A percentile compares a stretch with the other conserved stretches of the same genome.
phyloP scores from a whole-genome alignment of 1,284 basidiomycete species.

The Afroboletus lepidellus region DNA sequence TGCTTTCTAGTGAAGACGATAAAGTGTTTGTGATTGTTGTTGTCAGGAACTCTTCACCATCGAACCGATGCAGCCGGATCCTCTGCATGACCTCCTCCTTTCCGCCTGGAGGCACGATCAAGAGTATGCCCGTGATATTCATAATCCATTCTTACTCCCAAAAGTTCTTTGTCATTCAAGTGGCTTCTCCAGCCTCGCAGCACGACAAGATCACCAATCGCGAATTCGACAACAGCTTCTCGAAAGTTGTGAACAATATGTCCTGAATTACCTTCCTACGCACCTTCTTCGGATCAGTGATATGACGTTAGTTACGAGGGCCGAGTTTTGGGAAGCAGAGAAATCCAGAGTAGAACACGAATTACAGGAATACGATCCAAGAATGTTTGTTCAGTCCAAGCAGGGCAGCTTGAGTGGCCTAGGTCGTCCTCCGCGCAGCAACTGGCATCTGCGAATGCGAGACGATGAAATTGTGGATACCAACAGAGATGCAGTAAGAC shows the following conservation, averaged over 20 bases:
- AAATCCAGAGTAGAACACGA: neutral
- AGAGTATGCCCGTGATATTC: neutral
- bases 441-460: neutral
- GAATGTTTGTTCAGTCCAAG: neutral
- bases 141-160: constrained; percentile 2
- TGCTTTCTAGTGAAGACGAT: too few species aligned
- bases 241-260: constrained; percentile 16
- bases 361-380: neutral
- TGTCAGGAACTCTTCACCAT: neutral
- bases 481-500: neutral
- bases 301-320: constrained; percentile 9
- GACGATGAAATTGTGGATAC: constrained; percentile 5
- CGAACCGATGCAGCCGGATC: neutral
- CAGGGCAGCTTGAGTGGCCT: neutral
- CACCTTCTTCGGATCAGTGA: constrained; percentile 13
- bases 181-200: neutral
- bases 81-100: constrained; percentile 9
- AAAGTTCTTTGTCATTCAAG: constrained; percentile 13
- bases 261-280: constrained; percentile 16
- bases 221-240: constrained; percentile 10
- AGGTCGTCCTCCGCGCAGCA: neutral
- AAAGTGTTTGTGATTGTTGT: too few species aligned
- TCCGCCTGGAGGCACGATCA: constrained; percentile 18
- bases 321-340: constrained; percentile 15
- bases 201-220: neutral